Evolutionary conservation across 371 early-diverging fungal genomes (phyloP), one percentile per base, ranked within the genome.

Genomic region (Apophysomyces variabilis): DNA sequence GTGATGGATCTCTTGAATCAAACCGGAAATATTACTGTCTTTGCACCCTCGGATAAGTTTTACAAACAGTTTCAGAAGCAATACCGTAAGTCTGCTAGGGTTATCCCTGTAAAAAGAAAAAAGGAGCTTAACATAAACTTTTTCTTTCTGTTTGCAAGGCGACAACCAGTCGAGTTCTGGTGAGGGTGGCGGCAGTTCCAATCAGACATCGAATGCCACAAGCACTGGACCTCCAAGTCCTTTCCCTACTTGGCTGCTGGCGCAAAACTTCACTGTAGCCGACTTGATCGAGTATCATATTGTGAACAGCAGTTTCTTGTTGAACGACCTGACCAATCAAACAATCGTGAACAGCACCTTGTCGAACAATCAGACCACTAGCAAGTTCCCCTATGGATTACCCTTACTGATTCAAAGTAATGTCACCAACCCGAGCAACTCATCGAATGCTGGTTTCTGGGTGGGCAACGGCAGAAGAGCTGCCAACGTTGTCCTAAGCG

Each of bases 201-300:
- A 54, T 38, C 54, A 65, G 12, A 38, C 58, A 13, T 14, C 36
- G 16, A 67, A 63, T 37, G 63, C 54, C 21, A 50, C 54, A 21
- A 50, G 54, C 16, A 50, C 68, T 18, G 64, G 60, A 39, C 45
- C 57, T 5, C 45, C 56, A 39, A 64, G 64, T 14, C 66, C 66
- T 13, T 44, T 64, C 36, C 54, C 54, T 1, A 50, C 8, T 21
- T 50, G 21, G 8, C 39, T 37, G 1, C 26, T 47, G 12, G 14
- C 18, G 3, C 7, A 38, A 16, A 66, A 68, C 38, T 61, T 70
- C 50, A 71, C 74, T 37, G 63, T 66, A 1, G 37, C 54, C 16
- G 77, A 81, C 58, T 36, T 81, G 7, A 47, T 78, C 12, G 32
- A 60, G n/a, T 81, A 81, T 47, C 82, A 81, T 58, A 57, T 74